Base-by-base conservation (phyloP, 257 asterid species). In the Nicotiana undulata region DNA sequence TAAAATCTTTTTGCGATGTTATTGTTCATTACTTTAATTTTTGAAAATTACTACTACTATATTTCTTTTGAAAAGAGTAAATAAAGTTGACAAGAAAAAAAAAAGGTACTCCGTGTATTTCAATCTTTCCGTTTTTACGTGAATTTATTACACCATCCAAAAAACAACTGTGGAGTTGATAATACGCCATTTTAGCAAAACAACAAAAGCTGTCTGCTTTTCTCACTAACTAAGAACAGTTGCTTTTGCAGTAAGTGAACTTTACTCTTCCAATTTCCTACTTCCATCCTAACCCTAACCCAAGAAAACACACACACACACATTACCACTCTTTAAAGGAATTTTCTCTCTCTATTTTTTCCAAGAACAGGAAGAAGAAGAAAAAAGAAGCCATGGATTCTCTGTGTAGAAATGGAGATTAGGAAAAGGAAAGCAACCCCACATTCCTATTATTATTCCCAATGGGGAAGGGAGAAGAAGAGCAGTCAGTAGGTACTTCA, bases 381-480 rank as follows among this genome's bases (percentile, higher is more conserved):
- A 81, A 56, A 63, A 79, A 66, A 37, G 49, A 26, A 61, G 80
- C 75, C 58, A 88, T 84, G 80, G 75, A 74, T 20, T 74, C 74
- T 82, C 83, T 86, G 82, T 79, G 85, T 88, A 76, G 86, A 82
- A 85, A 86, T 89, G 96, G 89, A 79, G 87, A 66, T 56, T 82
- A 79, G 75, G 83, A 63, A 78, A 82, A 82, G 58, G 31, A 75
- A 76, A 75, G 81, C 61, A 81, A 81, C 74, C 87, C 91, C 88
- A 77, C 96, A 93, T 91, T 91, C 90, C 63, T 84, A 37, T 75
- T 81, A 46, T 82, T 75, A 89, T 80, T 79, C 83, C 83, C 90
- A 85, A 94, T 92, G 98, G 97, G 98, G 64, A 94, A 94, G 89
- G 86, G 76, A 32, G 97, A 90, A 81, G 89, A 90, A 80, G 95